Evolutionary conservation across 345 rosid species (phyloP), one percentile per base, ranked within the genome.

Genomic region (Rhodamnia argentea): DNA sequence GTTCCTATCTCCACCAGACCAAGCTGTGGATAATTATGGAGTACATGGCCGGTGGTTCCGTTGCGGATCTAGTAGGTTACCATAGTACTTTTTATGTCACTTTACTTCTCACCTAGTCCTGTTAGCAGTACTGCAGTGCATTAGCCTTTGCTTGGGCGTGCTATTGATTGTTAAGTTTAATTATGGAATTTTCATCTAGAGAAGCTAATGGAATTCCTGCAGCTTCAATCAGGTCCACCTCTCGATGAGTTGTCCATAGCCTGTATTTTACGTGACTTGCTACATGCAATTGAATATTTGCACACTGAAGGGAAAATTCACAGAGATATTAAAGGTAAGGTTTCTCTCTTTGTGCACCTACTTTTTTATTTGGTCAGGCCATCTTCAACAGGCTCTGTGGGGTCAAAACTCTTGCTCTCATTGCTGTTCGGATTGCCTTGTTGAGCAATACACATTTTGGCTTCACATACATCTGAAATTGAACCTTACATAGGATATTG

Each of bases 301-400:
- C 99, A 98, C 88, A 90, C 87, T 58, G 99, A 98, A 89, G 97
- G 99, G 84, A 98, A 96, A 89, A 98, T 98, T 89, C 99, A 98
- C 93, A 92, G 99, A 89, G 99, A 98, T 91, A 95, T 98, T 85
- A 98, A 98, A 98, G 99, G 99, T 98, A 98, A 98, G 99, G 99
- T 98, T 86, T 76, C 47, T 64, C 23, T 59, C 86, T 47, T 42
- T 82, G 85, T 83, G 53, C 40, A 52, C 74, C 42, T 75, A 60
- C 53, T 42, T 84, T 42, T 57, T 76, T 42, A 29, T 37, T 70
- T 70, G 7, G 1, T 70, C 78, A 37, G 54, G 40, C 83, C 27
- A 44, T 82, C 81, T 64, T 60, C 78, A 12, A 14, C 32, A 5
- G 78, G 37, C 57, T 85, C 5, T 32, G 60, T 47, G 53, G 82